A percentile compares a stretch with the other conserved stretches of the same genome.
These are phyloP conservation scores for Yamadazyma tumulicola DNA, from an alignment of 805 yeast genomes.

Conservation along the genomic window DNA sequence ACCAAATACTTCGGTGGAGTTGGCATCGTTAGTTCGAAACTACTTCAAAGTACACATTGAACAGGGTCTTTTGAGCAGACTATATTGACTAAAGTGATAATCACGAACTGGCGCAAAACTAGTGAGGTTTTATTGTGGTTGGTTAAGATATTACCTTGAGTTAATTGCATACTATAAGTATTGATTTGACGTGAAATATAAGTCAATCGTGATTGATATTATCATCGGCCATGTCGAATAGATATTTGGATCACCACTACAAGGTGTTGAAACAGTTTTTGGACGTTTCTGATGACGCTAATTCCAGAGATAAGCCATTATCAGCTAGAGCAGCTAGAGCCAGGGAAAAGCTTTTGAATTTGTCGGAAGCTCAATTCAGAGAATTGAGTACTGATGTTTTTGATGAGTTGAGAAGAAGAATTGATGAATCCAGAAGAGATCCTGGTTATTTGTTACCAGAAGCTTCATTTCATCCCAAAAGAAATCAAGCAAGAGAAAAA, in stretches of 20 bases:
- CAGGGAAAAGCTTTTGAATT: slow-evolving; percentile 75
- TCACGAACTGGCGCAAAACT: no score
- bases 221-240: slow-evolving; percentile 32
- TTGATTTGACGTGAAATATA: no score
- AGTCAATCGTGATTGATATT: no score
- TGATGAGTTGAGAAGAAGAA: slow-evolving; percentile 85
- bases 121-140: no score
- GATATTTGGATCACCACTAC: slow-evolving; percentile 43
- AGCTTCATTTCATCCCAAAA: slow-evolving; percentile 78
- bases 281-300: slow-evolving; percentile 45
- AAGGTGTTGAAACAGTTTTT: slow-evolving; percentile 49
- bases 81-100: no score
- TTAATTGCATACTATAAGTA: no score
- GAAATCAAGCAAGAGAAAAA: slow-evolving; percentile 94
- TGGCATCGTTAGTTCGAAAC: no score
- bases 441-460: slow-evolving; percentile 68
- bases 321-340: slow-evolving; percentile 75
- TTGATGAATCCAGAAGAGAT: slow-evolving; percentile 53
- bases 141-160: no score
- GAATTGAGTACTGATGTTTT: slow-evolving; percentile 93
- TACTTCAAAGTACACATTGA: no score
- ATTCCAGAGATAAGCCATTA: slow-evolving; percentile 37
- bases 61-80: no score
- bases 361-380: slow-evolving; percentile 76
- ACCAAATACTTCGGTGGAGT: no score